These are phyloP conservation scores for Fusarium verticillioides DNA, from an alignment of 2,329 filamentous ascomycete genomes.

Conservation along the genomic window DNA sequence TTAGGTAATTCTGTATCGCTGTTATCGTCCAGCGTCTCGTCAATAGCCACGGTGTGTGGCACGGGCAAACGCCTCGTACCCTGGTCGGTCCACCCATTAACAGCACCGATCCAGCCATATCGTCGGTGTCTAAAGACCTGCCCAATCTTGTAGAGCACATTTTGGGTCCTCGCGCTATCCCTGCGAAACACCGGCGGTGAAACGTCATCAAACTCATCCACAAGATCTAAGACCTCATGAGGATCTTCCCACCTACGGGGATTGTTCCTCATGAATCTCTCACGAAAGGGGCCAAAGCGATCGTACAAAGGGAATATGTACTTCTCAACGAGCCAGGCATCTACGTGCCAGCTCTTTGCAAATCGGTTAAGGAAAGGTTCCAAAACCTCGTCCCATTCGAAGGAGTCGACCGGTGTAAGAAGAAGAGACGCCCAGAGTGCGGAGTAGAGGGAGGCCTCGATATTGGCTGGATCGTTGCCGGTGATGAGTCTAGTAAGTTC, in stretches of 20 bases:
- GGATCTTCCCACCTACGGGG: constrained; percentile 46
- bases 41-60: constrained; percentile 42
- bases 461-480: constrained; percentile 55
- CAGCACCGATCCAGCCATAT: constrained; percentile 82
- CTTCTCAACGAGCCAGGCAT: constrained; percentile 76
- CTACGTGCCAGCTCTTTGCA: constrained; percentile 62
- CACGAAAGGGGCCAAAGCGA: constrained; percentile 49
- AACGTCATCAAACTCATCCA: constrained; percentile 58
- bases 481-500: constrained; percentile 51
- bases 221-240: constrained; percentile 46
- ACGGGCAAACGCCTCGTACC: constrained; percentile 44
- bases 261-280: constrained; percentile 43
- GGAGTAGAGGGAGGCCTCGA: constrained; percentile 73
- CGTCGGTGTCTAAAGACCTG: constrained; percentile 86
- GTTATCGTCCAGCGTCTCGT: constrained; percentile 43
- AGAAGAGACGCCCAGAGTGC: constrained; percentile 77
- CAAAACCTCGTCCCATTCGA: constrained; percentile 70
- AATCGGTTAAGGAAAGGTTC: constrained; percentile 68
- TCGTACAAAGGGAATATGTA: constrained; percentile 72
- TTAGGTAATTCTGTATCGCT: constrained; percentile 45
- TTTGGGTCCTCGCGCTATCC: constrained; percentile 36
- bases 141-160: constrained; percentile 72
- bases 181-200: constrained; percentile 51
- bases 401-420: constrained; percentile 59
- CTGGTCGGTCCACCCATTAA: constrained; percentile 85